Base-by-base conservation (phyloP, 75 land plant species). In the Pinus taeda region DNA sequence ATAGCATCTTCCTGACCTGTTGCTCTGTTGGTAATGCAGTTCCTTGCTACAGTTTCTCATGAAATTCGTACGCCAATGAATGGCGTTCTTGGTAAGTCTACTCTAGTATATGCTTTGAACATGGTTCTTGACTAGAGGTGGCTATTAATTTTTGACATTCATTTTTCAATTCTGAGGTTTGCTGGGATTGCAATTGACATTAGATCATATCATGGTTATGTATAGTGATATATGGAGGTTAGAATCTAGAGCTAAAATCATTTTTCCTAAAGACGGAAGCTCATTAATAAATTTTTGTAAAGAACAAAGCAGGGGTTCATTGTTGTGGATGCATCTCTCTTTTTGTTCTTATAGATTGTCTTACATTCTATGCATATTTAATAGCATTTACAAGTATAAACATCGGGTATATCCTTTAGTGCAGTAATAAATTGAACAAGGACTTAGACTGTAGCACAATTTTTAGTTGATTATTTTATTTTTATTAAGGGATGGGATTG, bases 31-130 rank as follows among this genome's bases (percentile, higher is more conserved):
- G 60, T 29, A 57, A 63, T 90, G 83, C 92, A 93, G 98, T 96
- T 96, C 87, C 85, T 96, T 22, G 98, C 98, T 1, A 96, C 98
- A 14, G 98, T 96, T 71, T 96, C 98, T 15, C 98, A 96, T 83
- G 98, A 96, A 71, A 96, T 96, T 21, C 79, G 98, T 39, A 96
- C 98, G 33, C 98, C 98, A 39, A 96, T 96, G 97, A 91, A 93
- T 87, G 98, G 98, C 37, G 93, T 96, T 56, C 88, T 96, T 57
- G 98, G 98, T 96, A 88, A 57, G 78, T 57, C 12, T 61, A 60
- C 15, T 12, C 14, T 33, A 21, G 59, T 72, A 15, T 20, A 73
- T 57, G 21, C 21, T 56, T 57, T 77, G 5, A 9, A 56, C 21
- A 4, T 45, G 45, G 22, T 42, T 69, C 2, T 69, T 39, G 55